A percentile compares a stretch with the other conserved stretches of the same genome.
Evolutionary conservation across 192 early-diverging fungal species (phyloP).

Genomic region (Spizellomyces sp.): DNA sequence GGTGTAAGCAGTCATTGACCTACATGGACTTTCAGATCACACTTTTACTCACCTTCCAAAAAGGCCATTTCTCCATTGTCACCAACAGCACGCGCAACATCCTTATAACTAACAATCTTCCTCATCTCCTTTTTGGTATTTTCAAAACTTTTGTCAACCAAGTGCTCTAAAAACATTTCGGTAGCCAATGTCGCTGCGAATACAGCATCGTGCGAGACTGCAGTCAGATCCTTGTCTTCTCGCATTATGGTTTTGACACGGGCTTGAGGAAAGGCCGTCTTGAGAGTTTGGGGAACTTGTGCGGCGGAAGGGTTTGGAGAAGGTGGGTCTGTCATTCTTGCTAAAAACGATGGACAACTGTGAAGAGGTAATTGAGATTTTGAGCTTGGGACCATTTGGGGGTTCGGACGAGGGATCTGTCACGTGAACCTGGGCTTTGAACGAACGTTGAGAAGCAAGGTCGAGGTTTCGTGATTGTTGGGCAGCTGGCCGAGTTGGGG

Average conservation of each 20-base stretch:
- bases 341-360: no score
- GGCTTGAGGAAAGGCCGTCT: constrained; percentile 32
- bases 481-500: no score
- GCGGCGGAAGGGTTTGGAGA: neutral
- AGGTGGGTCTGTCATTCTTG: neutral
- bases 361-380: no score
- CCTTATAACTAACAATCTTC: constrained; percentile 20
- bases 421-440: neutral
- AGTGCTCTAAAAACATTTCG: constrained; percentile 32
- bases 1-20: neutral
- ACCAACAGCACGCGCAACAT: constrained; percentile 17
- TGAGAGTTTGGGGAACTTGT: constrained; percentile 1
- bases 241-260: constrained; percentile 34
- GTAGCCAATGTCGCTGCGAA: constrained; percentile 31
- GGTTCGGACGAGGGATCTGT: neutral
- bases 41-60: constrained; percentile 4
- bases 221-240: constrained; percentile 20
- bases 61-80: constrained; percentile 18
- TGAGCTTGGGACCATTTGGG: no score
- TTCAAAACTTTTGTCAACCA: constrained; percentile 16
- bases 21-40: neutral
- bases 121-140: constrained; percentile 11
- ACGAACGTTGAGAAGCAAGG: neutral
- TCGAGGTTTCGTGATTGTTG: no score
- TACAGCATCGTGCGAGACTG: constrained; percentile 17